These are phyloP conservation scores for Aspergillus sp. DNA, from an alignment of 2,329 filamentous ascomycete species.

Conservation along the genomic window DNA sequence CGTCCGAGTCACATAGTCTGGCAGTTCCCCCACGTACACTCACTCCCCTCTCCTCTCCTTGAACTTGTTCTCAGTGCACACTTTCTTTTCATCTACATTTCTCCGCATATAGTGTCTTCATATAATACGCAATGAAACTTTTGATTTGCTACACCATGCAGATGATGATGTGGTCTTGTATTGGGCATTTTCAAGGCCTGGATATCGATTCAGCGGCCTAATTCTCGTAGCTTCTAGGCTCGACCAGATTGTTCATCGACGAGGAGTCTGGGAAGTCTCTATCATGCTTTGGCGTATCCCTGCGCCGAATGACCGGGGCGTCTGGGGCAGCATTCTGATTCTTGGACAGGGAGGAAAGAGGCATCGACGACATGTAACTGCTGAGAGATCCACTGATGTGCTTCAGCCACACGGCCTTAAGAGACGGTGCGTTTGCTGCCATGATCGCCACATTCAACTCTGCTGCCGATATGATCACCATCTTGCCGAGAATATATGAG, in stretches of 20 bases:
- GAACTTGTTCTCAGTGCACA: not conserved
- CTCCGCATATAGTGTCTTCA: not conserved
- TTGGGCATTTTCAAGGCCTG: no score
- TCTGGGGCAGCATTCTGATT: not conserved
- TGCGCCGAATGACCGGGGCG: not conserved
- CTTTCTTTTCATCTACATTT: not conserved
- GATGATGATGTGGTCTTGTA: no score
- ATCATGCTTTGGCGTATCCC: not conserved
- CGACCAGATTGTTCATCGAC: not conserved
- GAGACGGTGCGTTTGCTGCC: slow-evolving; percentile 4
- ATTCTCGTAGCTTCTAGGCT: not conserved
- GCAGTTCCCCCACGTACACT: no score
- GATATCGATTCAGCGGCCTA: not conserved
- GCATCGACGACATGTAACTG: not conserved
- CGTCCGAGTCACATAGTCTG: not conserved
- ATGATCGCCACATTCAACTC: slow-evolving; percentile 7
- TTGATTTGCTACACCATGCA: not conserved
- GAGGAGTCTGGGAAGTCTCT: not conserved
- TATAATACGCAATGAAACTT: not conserved
- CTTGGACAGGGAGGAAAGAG: not conserved
- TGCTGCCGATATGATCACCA: slow-evolving; percentile 5
- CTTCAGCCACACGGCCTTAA: slow-evolving; percentile 3
- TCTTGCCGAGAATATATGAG: slow-evolving; percentile 5
- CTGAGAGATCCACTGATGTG: not conserved
- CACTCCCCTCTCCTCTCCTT: no score